phyloP scores from a whole-genome alignment of 768 basidiomycete genomes.

The Amylocystis lapponica region DNA sequence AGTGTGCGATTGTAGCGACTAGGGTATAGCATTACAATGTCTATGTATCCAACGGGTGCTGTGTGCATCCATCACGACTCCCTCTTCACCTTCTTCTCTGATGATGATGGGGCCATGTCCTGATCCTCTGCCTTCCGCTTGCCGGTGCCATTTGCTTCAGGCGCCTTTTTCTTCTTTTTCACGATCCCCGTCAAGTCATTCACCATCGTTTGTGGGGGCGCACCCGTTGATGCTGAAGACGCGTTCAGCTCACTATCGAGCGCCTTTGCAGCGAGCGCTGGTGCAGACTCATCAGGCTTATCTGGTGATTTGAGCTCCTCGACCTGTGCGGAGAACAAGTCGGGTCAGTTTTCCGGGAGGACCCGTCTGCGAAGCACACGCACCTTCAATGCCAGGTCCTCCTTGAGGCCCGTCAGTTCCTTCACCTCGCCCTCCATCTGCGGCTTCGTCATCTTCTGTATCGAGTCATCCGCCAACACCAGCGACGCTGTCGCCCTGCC shows the following conservation, averaged over 20 bases:
- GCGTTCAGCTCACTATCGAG: constrained; percentile 67
- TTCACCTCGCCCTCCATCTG: constrained; percentile 77
- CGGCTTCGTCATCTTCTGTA: constrained; percentile 62
- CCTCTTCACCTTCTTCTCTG: constrained; percentile 63
- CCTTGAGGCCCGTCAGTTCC: constrained; percentile 68
- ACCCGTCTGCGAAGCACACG: constrained; percentile 17
- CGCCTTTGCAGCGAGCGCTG: constrained; percentile 63
- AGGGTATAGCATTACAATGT: neutral
- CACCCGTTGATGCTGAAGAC: constrained; percentile 27
- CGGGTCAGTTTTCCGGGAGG: neutral
- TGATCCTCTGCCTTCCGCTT: constrained; percentile 72
- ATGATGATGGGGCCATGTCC: constrained; percentile 26
- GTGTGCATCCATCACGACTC: constrained; percentile 35
- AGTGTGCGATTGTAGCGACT: neutral
- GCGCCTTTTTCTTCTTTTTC: constrained; percentile 71
- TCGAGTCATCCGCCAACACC: constrained; percentile 45
- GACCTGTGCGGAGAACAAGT: too few relatives aligned
- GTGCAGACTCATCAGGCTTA: constrained; percentile 52
- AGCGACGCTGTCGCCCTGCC: constrained; percentile 50
- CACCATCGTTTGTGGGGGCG: constrained; percentile 38
- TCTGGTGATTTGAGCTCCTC: constrained; percentile 87
- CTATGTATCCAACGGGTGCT: constrained; percentile 10
- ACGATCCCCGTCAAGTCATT: constrained; percentile 85
- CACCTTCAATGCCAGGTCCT: constrained; percentile 82
- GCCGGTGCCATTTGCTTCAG: constrained; percentile 27